Evolutionary conservation across 1,284 basidiomycete genomes (phyloP), one percentile per base, ranked within the genome.

Genomic region (Leccinum griseonigrum): DNA sequence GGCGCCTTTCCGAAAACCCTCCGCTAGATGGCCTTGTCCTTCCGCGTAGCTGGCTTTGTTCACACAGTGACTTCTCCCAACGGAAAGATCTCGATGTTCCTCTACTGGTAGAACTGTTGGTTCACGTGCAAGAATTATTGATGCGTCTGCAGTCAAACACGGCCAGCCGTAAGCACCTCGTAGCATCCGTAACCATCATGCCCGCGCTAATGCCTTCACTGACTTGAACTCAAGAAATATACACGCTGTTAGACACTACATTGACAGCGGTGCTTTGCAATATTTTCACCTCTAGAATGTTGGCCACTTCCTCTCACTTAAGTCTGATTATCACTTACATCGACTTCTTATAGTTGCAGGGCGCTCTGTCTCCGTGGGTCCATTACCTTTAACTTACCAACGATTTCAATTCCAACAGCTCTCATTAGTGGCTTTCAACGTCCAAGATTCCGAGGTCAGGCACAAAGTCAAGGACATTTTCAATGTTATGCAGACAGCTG

Each of bases 21-120:
- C 68, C 67, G 13, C 67, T 83, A 0, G 79, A 85, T 57, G 74
- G 76, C 10, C 64, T 82, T n/a, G 78, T 78, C 1, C 73, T 86
- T 34, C 84, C 83, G 0, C 76, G 78, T 14, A 79, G 76, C 56
- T 85, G 83, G 83, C 61, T 83, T 10, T 57, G 74, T 3, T 68
- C 67, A 3, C 66, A 76, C 2, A 61, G 74, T 4, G 69, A 68
- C 51, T 14, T 59, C 69, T 31, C 61, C 70, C 0, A 62, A 74
- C 31, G 70, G 66, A 52, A 56, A 69, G 2, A 52, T 67, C 22
- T 50, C 48, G 2, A 51, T 62, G 40, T 54, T 22, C 22, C n/a
- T 67, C 28, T 64, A 34, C 29, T 66, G 1, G 6, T 57, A 2
- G 31, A 56, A 3, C 7, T 69, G 0, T 34, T 72, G 54, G 57